Percentiles rank a stretch among this genome's conserved stretches.
Evolutionary conservation across 805 yeast genomes (phyloP).

Genomic region (Yarrowia hollandica): DNA sequence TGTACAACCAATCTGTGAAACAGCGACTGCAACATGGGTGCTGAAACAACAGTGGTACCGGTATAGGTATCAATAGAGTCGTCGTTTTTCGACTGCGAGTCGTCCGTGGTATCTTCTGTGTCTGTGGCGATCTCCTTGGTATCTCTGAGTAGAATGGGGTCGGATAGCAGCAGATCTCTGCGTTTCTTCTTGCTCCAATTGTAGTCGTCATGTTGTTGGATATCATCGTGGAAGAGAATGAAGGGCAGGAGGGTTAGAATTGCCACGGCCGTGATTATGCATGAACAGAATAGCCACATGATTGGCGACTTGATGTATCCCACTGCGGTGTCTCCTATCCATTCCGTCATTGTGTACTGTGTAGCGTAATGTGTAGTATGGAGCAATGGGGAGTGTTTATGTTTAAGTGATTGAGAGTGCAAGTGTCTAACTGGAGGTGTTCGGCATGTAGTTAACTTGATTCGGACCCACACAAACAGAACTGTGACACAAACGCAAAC

Average conservation of each 20-base stretch:
- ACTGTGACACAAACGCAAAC: too few relatives aligned
- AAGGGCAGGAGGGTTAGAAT: constrained; percentile 3
- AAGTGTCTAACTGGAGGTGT: too few relatives aligned
- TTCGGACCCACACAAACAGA: too few relatives aligned
- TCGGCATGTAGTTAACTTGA: too few relatives aligned
- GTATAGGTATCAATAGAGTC: not conserved
- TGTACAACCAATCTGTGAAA: constrained; percentile 10
- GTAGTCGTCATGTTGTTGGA: not conserved
- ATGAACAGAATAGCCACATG: constrained; percentile 2
- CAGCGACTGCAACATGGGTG: constrained; percentile 6
- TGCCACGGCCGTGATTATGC: not conserved
- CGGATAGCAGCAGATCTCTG: not conserved
- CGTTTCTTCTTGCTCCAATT: not conserved
- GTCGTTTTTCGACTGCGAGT: not conserved
- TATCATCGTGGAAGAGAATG: not conserved
- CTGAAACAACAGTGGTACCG: not conserved
- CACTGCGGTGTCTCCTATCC: not conserved
- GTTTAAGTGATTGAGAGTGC: too few relatives aligned
- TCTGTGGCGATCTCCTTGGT: not conserved
- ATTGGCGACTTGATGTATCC: not conserved
- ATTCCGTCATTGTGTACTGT: not conserved
- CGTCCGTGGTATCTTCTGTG: not conserved
- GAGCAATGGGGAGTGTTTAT: not conserved
- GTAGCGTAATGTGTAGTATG: not conserved
- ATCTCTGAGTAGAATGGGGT: not conserved